These are phyloP conservation scores for Fusarium heterosporum DNA, from an alignment of 2,329 filamentous ascomycete genomes.

Conservation along the genomic window DNA sequence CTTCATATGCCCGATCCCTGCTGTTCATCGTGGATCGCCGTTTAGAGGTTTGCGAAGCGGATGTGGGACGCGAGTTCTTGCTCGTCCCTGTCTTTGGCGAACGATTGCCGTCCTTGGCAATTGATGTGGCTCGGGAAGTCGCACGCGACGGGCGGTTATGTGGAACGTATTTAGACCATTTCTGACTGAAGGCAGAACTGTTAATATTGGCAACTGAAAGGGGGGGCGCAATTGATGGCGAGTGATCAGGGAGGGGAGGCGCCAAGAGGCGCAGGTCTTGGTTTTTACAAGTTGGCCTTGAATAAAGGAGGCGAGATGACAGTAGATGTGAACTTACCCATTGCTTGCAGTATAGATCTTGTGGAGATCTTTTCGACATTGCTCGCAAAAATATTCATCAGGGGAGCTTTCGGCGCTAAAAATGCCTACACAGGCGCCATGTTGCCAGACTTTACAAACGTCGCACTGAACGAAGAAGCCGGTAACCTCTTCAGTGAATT, in stretches of 20 bases:
- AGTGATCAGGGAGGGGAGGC: background rate
- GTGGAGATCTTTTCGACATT: conserved; percentile 92
- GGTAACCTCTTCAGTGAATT: conserved; percentile 85
- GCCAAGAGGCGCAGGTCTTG: background rate
- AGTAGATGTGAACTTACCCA: conserved; percentile 72
- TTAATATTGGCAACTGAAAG: conserved; percentile 51
- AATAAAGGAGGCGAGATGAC: background rate
- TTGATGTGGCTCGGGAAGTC: conserved; percentile 72
- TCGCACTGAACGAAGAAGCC: conserved; percentile 99
- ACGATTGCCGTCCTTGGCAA: conserved; percentile 62
- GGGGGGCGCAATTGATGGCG: background rate
- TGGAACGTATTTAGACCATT: conserved; percentile 74
- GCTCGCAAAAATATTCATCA: conserved; percentile 98
- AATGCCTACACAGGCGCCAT: conserved; percentile 96
- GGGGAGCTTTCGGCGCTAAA: conserved; percentile 93
- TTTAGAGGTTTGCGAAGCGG: conserved; percentile 70
- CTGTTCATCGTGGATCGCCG: conserved; percentile 98
- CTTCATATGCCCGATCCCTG: conserved; percentile 92
- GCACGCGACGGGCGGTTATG: conserved; percentile 67
- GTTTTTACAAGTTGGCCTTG: background rate
- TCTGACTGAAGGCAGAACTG: conserved; percentile 61
- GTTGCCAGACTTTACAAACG: conserved; percentile 97
- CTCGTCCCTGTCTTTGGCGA: conserved; percentile 71
- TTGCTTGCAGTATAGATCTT: conserved; percentile 82
- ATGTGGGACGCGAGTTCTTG: conserved; percentile 67